Conservation (phyloP, 208 protist species). For the Leishmania turanica region DNA sequence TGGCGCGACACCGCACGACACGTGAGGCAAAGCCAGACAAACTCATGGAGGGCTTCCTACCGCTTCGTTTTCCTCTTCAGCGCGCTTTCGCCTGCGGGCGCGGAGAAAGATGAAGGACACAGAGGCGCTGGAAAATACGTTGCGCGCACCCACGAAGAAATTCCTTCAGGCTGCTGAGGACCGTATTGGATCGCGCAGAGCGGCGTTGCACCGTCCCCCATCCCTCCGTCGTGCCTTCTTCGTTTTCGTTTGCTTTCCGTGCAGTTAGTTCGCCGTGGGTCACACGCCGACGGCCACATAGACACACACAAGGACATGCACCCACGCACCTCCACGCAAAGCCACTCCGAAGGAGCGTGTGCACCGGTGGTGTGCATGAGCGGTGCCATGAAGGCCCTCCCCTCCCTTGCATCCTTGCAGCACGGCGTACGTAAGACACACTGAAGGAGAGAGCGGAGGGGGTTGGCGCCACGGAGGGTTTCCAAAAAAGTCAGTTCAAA, state of each 20-base stretch:
- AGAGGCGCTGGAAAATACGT: not conserved
- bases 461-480: not conserved
- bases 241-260: not conserved
- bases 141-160: not conserved
- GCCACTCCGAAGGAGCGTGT: not conserved
- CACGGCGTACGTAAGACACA: not conserved
- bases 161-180: not conserved
- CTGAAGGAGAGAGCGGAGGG: not conserved
- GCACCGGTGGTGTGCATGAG: not conserved
- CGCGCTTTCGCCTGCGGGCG: not conserved
- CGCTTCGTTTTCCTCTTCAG: not conserved
- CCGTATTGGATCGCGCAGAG: not conserved
- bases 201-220: not conserved
- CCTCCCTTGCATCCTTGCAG: not conserved
- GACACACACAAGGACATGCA: not conserved
- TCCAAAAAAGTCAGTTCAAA: not conserved
- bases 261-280: not conserved
- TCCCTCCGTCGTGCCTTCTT: not conserved
- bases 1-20: not conserved
- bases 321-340: not conserved
- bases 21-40: not conserved
- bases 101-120: not conserved
- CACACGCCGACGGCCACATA: no score
- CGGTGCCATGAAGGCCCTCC: not conserved
- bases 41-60: not conserved